Evolutionary conservation across 148 eudicot species (phyloP).

Genomic region (Heliosperma pusillum): DNA sequence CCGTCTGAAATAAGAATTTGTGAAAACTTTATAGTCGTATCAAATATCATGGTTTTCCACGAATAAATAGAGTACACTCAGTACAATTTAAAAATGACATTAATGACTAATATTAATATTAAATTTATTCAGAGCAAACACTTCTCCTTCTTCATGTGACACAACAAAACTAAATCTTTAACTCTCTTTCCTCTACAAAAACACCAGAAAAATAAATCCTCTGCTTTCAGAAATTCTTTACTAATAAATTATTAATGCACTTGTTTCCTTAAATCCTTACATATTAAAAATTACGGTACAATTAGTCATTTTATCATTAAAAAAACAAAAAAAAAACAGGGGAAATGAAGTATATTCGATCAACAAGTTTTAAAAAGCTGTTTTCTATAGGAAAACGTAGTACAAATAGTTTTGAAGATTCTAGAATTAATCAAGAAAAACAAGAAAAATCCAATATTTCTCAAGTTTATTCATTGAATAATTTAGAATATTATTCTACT

Average conservation of each 20-base stretch:
- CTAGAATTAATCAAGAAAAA: background rate
- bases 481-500: conserved; percentile 7
- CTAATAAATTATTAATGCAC: conserved; percentile 8
- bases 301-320: background rate
- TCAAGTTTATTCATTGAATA: conserved; percentile 20
- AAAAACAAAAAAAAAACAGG: background rate
- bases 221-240: background rate
- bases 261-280: conserved; percentile 25
- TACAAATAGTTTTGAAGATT: conserved; percentile 34
- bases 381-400: conserved; percentile 54
- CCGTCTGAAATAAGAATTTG: no score
- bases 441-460: conserved; percentile 14
- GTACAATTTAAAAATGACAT: conserved; percentile 3
- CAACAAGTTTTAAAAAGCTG: conserved; percentile 60
- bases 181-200: background rate
- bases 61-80: background rate
- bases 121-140: conserved; percentile 6
- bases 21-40: no score
- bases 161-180: background rate
- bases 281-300: no score
- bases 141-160: background rate
- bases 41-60: no score
- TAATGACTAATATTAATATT: no score
- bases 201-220: background rate
- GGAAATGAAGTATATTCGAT: conserved; percentile 65